Base-by-base conservation (phyloP, 805 yeast genomes). In the Suhomyces pyralidae region DNA sequence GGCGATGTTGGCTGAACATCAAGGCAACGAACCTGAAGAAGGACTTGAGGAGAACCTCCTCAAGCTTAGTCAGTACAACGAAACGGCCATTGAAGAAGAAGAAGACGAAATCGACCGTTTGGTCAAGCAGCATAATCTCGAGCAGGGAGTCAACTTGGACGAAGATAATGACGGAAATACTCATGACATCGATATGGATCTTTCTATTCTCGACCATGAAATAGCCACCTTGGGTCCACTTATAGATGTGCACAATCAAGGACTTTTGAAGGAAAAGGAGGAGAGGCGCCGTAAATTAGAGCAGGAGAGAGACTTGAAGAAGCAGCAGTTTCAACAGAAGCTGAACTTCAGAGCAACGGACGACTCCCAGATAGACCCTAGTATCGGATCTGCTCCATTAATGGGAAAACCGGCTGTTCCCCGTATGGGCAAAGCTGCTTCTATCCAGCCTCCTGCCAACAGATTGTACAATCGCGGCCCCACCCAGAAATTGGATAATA, bases 371-470 rank as follows among this genome's bases (percentile, higher is more conserved):
- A 12, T 15, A 25, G 45, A 19, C 10, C 40, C 12, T 14, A 45
- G 17, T 22, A 17, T 10, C 22, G 48, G 7, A 14, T 49, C 61
- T 8, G 54, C 62, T 26, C 72, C 71, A 3, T 53, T 68, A 2
- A 68, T 67, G 69, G 74, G 74, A 1, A 69, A 67, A 45, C 67
- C 70, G 6, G 66, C 67, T 2, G 53, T 60, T 7, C 77, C 78
- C 8, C 60, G 76, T 50, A 74, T 75, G 79, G 79, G 79, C 3
- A 73, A 73, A 51, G 76, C 77, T 5, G 79, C 79, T 17, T 66
- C 77, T 17, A 74, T 75, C 17, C 79, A 74, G 54, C 79, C 79
- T 7, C 77, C 78, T 2, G 64, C 76, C 6, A 70, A 71, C 50
- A 60, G 75, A 47, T 50, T 71, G 6, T 75, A 74, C 54, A 70